These are phyloP conservation scores for Kondoa malvinella DNA, from an alignment of 768 basidiomycete genomes.

Conservation along the genomic window DNA sequence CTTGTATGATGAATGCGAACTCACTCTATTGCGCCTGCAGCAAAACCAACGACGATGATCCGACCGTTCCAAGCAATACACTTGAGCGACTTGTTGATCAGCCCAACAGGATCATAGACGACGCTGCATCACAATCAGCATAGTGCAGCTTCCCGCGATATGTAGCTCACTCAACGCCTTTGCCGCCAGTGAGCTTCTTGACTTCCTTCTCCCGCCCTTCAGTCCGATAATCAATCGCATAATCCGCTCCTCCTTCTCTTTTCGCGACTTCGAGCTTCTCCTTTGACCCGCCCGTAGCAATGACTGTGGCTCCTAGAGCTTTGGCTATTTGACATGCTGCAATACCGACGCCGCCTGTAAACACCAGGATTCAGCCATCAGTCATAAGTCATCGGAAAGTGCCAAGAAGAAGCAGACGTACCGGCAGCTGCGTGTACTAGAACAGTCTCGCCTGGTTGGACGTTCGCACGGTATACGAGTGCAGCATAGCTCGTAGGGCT, in stretches of 20 bases:
- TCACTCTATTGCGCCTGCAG: constrained; percentile 67
- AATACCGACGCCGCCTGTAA: neutral
- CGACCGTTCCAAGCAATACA: constrained; percentile 36
- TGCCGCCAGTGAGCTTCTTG: constrained; percentile 58
- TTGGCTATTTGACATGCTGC: constrained; percentile 78
- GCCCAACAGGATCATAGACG: constrained; percentile 68
- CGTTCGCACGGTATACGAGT: constrained; percentile 61
- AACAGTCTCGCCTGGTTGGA: constrained; percentile 47
- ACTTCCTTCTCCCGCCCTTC: constrained; percentile 74
- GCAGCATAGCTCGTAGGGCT: constrained; percentile 85
- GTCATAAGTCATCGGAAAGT: constrained; percentile 84
- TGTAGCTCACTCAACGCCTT: constrained; percentile 46
- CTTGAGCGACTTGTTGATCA: constrained; percentile 43
- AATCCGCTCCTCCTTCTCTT: constrained; percentile 63
- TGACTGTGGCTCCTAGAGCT: constrained; percentile 81
- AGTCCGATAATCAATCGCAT: constrained; percentile 55
- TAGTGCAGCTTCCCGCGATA: neutral
- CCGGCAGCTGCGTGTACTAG: constrained; percentile 89
- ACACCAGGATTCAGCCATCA: neutral
- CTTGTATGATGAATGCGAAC: constrained; percentile 31
- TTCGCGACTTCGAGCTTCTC: constrained; percentile 65
- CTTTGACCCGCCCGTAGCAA: constrained; percentile 70
- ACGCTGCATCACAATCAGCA: neutral
- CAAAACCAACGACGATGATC: constrained; percentile 83
- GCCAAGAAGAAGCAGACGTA: constrained; percentile 77